Base-by-base conservation (phyloP, 306 rosid species). In the Fragaria iinumae region DNA sequence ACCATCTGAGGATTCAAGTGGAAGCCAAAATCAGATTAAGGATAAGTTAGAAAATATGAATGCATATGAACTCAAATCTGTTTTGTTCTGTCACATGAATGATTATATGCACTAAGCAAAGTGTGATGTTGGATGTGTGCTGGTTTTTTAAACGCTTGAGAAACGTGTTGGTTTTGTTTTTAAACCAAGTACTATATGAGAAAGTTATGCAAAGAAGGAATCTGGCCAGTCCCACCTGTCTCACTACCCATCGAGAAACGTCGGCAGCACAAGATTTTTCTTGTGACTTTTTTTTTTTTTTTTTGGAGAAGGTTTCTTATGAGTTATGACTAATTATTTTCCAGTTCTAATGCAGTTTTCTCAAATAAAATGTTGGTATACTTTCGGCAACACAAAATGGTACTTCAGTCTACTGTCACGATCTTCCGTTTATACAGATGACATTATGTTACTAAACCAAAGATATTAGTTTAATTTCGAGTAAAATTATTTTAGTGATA, bases 1-100 rank as follows among this genome's bases (percentile, higher is more conserved):
- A 94, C 98, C 98, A 94, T 85, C 98, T 94, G 84, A 62, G 81
- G 41, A 56, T 34, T 34, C 47, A 17, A 36, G 23, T 9, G 39
- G 39, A n/a, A 32, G 20, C 8, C 50, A 32, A 32, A 62, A 50
- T 25, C 49, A 29, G 6, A 17, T 20, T 20, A 32, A 41, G 20
- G 34, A 34, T 20, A 59, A 21, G 39, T 27, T 27, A 12, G 16
- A 27, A 72, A 52, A 65, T 17, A 27, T 48, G 52, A 12, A 48
- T 12, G 11, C 45, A 48, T 18, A 11, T 18, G 23, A 57, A 39
- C 5, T n/a, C 4, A 7, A 32, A 10, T 79, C 38, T 39, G 70
- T 41, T 21, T 7, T 67, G 52, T 21, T 43, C 4, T 53, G 41
- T 50, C 57, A 66, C 36, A 66, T 67, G 76, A 67, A 74, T 67